Conservation (phyloP, 495 filamentous ascomycete genomes). For the Echria macrotheca region DNA sequence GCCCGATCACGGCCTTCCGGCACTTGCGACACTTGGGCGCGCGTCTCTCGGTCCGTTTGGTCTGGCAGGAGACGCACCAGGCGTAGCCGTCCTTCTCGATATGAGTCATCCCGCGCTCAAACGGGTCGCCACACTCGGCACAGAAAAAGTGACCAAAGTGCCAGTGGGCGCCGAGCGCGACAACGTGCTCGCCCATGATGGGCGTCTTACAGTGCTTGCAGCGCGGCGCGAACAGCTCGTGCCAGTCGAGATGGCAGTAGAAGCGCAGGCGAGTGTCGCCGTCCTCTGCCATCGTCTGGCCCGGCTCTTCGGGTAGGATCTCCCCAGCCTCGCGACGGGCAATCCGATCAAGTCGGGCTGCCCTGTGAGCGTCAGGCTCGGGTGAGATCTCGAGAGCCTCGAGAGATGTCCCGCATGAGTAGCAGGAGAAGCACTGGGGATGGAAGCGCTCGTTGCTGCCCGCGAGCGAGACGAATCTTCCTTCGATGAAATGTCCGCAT, state of each 20-base stretch:
- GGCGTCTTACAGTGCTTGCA: constrained; percentile 97
- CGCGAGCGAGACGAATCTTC: constrained; percentile 80
- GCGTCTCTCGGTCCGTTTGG: constrained; percentile 66
- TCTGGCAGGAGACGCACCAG: constrained; percentile 93
- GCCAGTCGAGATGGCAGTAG: constrained; percentile 97
- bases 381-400: constrained; percentile 96
- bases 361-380: constrained; percentile 68
- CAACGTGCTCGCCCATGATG: constrained; percentile 93
- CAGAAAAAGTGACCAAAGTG: constrained; percentile 99
- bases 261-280: constrained; percentile 68
- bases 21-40: constrained; percentile 84
- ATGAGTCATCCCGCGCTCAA: constrained; percentile 73
- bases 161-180: constrained; percentile 91
- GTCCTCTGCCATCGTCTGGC: constrained; percentile 59
- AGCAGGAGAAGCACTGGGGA: constrained; percentile 87
- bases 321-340: constrained; percentile 55
- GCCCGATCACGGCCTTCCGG: constrained; percentile 74
- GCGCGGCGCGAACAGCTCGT: constrained; percentile 85
- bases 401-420: constrained; percentile 77
- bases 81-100: constrained; percentile 99
- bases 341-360: constrained; percentile 65
- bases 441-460: constrained; percentile 69
- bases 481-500: constrained; percentile 78
- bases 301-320: constrained; percentile 47
- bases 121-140: constrained; percentile 96